phyloP scores from a whole-genome alignment of 2,329 filamentous ascomycete genomes.

The Fusarium sp. region DNA sequence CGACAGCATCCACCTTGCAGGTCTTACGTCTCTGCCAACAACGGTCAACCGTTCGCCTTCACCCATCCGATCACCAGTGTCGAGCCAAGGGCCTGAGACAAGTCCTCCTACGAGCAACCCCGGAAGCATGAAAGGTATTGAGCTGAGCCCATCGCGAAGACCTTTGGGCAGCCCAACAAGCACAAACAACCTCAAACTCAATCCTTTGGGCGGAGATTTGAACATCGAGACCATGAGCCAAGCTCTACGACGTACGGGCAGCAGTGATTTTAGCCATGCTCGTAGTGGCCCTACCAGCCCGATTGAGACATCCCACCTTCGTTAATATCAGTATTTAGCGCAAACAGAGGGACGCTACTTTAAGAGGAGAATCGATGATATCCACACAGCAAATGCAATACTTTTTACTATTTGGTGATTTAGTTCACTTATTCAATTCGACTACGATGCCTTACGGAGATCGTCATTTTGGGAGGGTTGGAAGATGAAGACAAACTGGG shows the following conservation, averaged over 20 bases:
- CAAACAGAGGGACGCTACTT: constrained; percentile 1
- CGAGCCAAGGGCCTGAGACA: constrained; percentile 75
- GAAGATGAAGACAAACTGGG: constrained; percentile 40
- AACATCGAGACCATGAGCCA: constrained; percentile 96
- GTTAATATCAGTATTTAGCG: constrained; percentile 37
- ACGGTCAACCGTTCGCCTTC: constrained; percentile 78
- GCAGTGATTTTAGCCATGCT: constrained; percentile 76
- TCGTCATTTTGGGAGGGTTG: constrained; percentile 41
- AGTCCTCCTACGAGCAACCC: constrained; percentile 84
- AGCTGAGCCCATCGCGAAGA: constrained; percentile 74
- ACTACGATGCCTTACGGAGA: constrained; percentile 32
- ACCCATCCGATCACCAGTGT: constrained; percentile 82
- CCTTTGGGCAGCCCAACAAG: constrained; percentile 74
- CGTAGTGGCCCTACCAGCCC: constrained; percentile 72
- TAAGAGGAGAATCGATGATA: constrained; percentile 30
- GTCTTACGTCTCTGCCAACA: constrained; percentile 71
- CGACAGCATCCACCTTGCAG: constrained; percentile 78
- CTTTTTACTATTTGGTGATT: constrained; percentile 37
- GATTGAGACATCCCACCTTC: constrained; percentile 58
- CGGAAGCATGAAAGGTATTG: constrained; percentile 79
- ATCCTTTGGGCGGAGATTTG: constrained; percentile 70
- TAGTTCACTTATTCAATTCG: constrained; percentile 44
- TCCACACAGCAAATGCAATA: constrained; percentile 39
- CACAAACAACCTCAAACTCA: constrained; percentile 60
- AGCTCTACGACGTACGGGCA: constrained; percentile 86